Evolutionary conservation across 2,329 filamentous ascomycete genomes (phyloP).

Genomic region (Cordyceps sp.): DNA sequence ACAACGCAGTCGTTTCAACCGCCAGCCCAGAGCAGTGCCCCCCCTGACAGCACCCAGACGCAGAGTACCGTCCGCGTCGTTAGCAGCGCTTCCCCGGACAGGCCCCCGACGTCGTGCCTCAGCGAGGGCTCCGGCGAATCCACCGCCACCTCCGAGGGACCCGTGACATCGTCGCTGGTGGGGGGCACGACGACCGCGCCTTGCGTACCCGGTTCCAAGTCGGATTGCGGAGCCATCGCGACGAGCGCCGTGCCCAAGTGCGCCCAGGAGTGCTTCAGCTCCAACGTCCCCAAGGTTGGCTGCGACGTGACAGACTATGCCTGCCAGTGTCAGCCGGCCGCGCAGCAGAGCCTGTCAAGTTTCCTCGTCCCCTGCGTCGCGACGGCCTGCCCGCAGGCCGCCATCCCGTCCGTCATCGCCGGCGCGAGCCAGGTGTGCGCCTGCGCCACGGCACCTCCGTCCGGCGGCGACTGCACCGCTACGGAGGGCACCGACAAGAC

Average conservation of each 20-base stretch:
- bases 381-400: slow-evolving; percentile 8
- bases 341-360: slow-evolving; percentile 8
- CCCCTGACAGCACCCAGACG: too few relatives aligned
- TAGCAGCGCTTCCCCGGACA: too few relatives aligned
- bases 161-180: too few relatives aligned
- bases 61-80: too few relatives aligned
- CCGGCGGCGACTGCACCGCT: slow-evolving; percentile 2
- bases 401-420: slow-evolving; percentile 9
- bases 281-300: slow-evolving; percentile 8
- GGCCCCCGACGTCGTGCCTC: too few relatives aligned
- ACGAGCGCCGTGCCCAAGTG: slow-evolving; percentile 10
- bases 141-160: not conserved
- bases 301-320: slow-evolving; percentile 11
- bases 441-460: slow-evolving; percentile 4
- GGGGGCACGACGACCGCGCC: not conserved
- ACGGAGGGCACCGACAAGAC: not conserved
- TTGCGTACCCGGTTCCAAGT: slow-evolving; percentile 4
- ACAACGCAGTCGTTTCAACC: not conserved
- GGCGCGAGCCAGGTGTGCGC: slow-evolving; percentile 10
- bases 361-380: slow-evolving; percentile 12
- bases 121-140: too few relatives aligned
- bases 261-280: slow-evolving; percentile 11
- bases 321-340: slow-evolving; percentile 11
- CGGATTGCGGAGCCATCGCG: slow-evolving; percentile 11
- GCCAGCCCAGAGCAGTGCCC: not conserved